Evolutionary conservation across 352 stramenopile species (phyloP).

Genomic region (Pythium scleroteichum): DNA sequence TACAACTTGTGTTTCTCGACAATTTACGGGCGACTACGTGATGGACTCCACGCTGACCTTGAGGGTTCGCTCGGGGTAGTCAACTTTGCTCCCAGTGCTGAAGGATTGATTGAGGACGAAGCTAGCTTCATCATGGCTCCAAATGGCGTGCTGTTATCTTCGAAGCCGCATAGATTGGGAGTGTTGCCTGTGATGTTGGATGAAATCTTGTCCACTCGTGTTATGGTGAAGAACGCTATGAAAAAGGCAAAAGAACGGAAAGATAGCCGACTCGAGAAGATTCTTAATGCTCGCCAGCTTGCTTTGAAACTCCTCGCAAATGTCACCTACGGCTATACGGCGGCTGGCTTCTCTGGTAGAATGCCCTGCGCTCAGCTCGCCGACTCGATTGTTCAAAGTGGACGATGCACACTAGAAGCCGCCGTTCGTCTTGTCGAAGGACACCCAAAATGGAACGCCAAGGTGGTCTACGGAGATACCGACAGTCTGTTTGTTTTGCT

Average conservation of each 20-base stretch:
- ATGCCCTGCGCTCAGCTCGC: slow-evolving; percentile 96
- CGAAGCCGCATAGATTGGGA: slow-evolving; percentile 91
- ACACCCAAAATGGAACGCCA: slow-evolving; percentile 80
- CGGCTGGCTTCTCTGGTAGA: slow-evolving; percentile 96
- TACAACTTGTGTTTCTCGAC: slow-evolving; percentile 99
- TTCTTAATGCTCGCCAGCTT: slow-evolving; percentile 84
- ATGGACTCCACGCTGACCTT: slow-evolving; percentile 68
- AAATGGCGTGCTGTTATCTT: slow-evolving; percentile 96
- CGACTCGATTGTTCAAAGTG: slow-evolving; percentile 96
- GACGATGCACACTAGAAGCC: slow-evolving; percentile 91
- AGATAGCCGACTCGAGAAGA: slow-evolving; percentile 59
- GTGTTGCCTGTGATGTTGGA: slow-evolving; percentile 96
- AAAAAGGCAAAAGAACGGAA: slow-evolving; percentile 87
- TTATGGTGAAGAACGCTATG: slow-evolving; percentile 98
- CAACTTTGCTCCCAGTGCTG: slow-evolving; percentile 43
- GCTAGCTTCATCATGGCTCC: slow-evolving; percentile 76
- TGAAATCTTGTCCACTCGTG: slow-evolving; percentile 94
- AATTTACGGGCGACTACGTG: slow-evolving; percentile 90
- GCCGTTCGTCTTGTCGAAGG: slow-evolving; percentile 92
- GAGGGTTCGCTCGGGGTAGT: slow-evolving; percentile 68
- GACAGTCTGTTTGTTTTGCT: slow-evolving; percentile 99
- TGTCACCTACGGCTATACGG: slow-evolving; percentile 99
- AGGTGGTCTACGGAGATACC: slow-evolving; percentile 97
- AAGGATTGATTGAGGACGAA: slow-evolving; percentile 48
- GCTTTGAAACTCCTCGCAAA: slow-evolving; percentile 99